phyloP scores from a whole-genome alignment of 139 green algal species.

The Chlorella vulgaris region DNA sequence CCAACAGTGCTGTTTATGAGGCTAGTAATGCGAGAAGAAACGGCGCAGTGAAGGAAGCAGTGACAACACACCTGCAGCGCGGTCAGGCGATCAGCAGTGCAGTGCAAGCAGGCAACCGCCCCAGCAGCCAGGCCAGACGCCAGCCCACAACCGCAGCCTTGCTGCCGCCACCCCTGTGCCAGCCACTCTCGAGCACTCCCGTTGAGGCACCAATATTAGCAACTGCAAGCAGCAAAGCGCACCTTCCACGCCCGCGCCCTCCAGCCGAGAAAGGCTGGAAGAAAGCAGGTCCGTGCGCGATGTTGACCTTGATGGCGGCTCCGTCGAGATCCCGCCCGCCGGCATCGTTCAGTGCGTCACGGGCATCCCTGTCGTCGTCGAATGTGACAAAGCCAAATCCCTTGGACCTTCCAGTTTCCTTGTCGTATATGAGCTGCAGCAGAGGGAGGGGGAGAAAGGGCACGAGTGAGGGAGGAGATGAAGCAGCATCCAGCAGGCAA shows the following conservation, averaged over 20 bases:
- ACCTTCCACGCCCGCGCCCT: conserved; percentile 15
- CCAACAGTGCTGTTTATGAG: too few relatives aligned
- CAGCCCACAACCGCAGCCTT: too few relatives aligned
- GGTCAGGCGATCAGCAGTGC: too few relatives aligned
- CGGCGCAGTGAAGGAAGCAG: background rate
- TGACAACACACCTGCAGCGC: background rate
- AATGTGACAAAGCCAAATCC: conserved; percentile 58
- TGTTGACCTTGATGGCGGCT: conserved; percentile 21
- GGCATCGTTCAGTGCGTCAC: conserved; percentile 42
- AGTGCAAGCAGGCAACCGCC: too few relatives aligned
- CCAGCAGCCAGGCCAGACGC: too few relatives aligned
- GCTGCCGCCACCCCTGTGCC: too few relatives aligned
- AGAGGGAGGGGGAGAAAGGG: background rate
- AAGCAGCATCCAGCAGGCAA: background rate
- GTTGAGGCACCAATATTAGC: too few relatives aligned
- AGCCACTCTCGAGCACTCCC: too few relatives aligned
- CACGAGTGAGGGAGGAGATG: background rate
- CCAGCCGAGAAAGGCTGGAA: background rate
- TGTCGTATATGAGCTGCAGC: conserved; percentile 48
- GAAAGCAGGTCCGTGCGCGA: background rate
- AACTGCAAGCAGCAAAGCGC: background rate
- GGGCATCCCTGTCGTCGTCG: conserved; percentile 43
- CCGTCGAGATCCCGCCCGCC: conserved; percentile 35
- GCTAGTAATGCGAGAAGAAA: too few relatives aligned
- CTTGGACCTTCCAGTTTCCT: conserved; percentile 42